Conservation (phyloP, 192 early-diverging fungal species). For the Helicostylum pulchrum region DNA sequence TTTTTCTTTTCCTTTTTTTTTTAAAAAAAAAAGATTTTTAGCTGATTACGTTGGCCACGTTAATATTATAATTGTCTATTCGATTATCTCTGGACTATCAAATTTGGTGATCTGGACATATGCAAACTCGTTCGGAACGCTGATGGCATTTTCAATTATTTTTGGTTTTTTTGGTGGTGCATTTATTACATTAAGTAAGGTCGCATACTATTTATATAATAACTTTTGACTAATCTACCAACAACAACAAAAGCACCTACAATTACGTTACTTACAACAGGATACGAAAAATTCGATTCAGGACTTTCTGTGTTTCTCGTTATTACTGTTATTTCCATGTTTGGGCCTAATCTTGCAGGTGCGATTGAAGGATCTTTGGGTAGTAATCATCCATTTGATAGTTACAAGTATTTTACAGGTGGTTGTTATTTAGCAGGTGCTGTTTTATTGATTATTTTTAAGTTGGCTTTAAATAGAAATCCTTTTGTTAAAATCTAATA, state of each 20-base stretch:
- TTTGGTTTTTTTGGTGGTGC: conserved; percentile 25
- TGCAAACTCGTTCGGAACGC: conserved; percentile 27
- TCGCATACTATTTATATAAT: not conserved
- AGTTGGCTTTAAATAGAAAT: conserved; percentile 4
- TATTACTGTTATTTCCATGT: conserved; percentile 11
- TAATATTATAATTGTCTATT: conserved; percentile 31
- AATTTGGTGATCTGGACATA: conserved; percentile 31
- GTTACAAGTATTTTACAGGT: conserved; percentile 19
- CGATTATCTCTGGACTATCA: conserved; percentile 19
- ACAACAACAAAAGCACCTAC: conserved; percentile 7
- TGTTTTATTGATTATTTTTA: conserved; percentile 3
- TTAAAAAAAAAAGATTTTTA: conserved; percentile 6
- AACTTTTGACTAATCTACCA: not conserved
- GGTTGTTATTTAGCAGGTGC: conserved; percentile 6
- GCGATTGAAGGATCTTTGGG: conserved; percentile 5
- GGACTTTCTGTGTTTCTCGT: conserved; percentile 15
- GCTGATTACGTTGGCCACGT: conserved; percentile 33
- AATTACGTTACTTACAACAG: conserved; percentile 13
- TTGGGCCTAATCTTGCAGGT: conserved; percentile 19
- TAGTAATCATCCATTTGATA: not conserved
- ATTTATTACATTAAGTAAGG: conserved; percentile 22
- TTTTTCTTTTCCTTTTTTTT: no score
- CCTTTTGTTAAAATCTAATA: conserved; percentile 2
- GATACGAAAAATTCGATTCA: conserved; percentile 10
- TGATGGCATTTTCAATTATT: conserved; percentile 20